Evolutionary conservation across 2,329 filamentous ascomycete species (phyloP), one percentile per base, ranked within the genome.

Genomic region (Teratosphaeria destructans): DNA sequence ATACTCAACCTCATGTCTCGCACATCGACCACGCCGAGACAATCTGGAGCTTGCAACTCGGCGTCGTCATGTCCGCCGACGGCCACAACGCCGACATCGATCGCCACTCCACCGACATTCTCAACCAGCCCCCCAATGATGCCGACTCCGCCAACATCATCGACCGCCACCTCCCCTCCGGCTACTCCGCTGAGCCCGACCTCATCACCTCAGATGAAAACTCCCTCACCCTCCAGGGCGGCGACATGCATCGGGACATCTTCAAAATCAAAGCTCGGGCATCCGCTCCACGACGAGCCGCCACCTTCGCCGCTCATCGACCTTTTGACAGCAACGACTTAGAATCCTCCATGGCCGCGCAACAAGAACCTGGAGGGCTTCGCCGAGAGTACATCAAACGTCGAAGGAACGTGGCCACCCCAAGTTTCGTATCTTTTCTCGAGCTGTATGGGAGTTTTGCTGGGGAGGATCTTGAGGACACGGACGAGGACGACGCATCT

Each of bases 381-480:
- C 77, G 81, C 56, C 74, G 81, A 26, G 77, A 82, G 57, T 82
- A 78, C 63, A 64, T 84, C 14, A 71, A 75, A 43, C 70, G 71
- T 52, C 72, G 76, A n/a, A 82, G 79, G 10, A 58, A 65, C 59
- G 76, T 72, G 37, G 67, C 70, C 60, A 80, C 76, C 16, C 81
- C 85, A 7, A 88, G 85, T 68, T 91, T 91, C 69, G 82, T 90
- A 63, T 86, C 88, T 59, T 91, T 90, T 64, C 76, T 91, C 26
- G 85, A 88, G 61, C 76, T 91, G 0, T 91, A 91, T 68, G 88
- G 88, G 1, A 84, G 82, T 65, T 91, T 91, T 71, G 88, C 88
- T 3, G 88, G 88, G 56, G 88, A 91, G 70, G 86, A 90, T 61
- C 72, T 83, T 23, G 77, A 76, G 39, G 81, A 83, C 59, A 77